Evolutionary conservation across 345 rosid species (phyloP), one percentile per base, ranked within the genome.

Genomic region (Hypericum androsaemum): DNA sequence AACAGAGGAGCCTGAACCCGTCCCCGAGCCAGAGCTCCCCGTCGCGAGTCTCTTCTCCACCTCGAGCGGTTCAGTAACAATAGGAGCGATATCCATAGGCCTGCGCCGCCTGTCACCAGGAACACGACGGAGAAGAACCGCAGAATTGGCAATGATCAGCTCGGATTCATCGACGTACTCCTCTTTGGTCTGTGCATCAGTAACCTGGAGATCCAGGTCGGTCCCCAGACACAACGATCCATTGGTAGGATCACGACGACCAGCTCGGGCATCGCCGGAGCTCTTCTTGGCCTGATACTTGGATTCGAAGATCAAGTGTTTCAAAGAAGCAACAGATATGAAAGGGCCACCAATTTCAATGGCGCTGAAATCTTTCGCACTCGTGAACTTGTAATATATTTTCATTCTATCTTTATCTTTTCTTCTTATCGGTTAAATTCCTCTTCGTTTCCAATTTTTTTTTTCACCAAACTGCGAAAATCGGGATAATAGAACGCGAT

Each of bases 21-120:
- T 4, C 32, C 32, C 32, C 4, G 32, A 22, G 47, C 13, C 15
- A 16, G 15, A 12, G 15, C 15, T n/a, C 14, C 15, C 13, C 14
- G 12, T 8, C 12, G 7, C 7, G 15, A 9, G 46, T 6, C 13
- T 12, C 12, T 8, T 44, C 47, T 16, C 15, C 5, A 12, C 12
- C 47, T 44, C 10, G 12, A 9, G 7, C 14, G 47, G 13, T 16
- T 44, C 12, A 16, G 12, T n/a, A 12, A 44, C 44, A n/a, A 44
- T 44, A 7, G 10, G 10, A 6, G 47, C n/a, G 13, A 16, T 44
- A 16, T 44, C 47, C 15, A 44, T 44, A 12, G 15, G 15, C 47
- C 47, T 10, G 15, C 47, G 47, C 15, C 47, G 47, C n/a, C 47
- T 12, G 15, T 44, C 47, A 12, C 47, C 47, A 16, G 47, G 47